phyloP scores from a whole-genome alignment of 805 yeast species.

The Schwanniomyces occidentalis region DNA sequence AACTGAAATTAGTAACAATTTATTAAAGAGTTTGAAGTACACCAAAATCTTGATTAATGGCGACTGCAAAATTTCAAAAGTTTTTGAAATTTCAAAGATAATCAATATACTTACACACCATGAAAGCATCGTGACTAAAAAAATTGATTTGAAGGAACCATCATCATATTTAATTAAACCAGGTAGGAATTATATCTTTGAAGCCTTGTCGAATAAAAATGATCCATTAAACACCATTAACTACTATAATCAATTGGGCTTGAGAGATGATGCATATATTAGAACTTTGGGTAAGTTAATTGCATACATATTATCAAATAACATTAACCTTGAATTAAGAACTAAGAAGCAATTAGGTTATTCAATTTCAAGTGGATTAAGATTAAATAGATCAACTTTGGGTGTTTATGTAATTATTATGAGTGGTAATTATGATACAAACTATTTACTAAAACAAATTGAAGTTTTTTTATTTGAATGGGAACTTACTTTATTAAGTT shows the following conservation, averaged over 20 bases:
- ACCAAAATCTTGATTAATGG: constrained; percentile 55
- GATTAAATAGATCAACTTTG: constrained; percentile 49
- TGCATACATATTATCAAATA: constrained; percentile 46
- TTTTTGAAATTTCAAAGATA: constrained; percentile 15
- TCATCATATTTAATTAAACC: constrained; percentile 30
- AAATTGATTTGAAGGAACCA: constrained; percentile 19
- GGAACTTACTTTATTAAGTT: constrained; percentile 28
- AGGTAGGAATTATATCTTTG: constrained; percentile 23
- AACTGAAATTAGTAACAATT: constrained; percentile 21
- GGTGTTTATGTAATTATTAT: constrained; percentile 62
- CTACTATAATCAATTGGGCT: constrained; percentile 59
- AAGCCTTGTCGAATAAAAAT: constrained; percentile 31
- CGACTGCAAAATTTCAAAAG: constrained; percentile 28
- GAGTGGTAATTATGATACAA: constrained; percentile 48
- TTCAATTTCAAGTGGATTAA: constrained; percentile 55
- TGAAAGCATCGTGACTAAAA: constrained; percentile 8
- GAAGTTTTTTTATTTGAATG: constrained; percentile 48
- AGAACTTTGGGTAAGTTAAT: constrained; percentile 47
- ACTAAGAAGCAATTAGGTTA: constrained; percentile 63
- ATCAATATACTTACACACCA: constrained; percentile 26
- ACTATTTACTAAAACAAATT: constrained; percentile 43
- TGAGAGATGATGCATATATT: constrained; percentile 31
- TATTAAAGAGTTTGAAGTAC: constrained; percentile 29
- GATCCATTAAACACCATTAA: constrained; percentile 57
- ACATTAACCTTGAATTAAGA: constrained; percentile 50